Percentiles rank a stretch among this genome's conserved stretches.
Conservation (phyloP, 371 early-diverging fungal species). For the Nematocida minor region DNA sequence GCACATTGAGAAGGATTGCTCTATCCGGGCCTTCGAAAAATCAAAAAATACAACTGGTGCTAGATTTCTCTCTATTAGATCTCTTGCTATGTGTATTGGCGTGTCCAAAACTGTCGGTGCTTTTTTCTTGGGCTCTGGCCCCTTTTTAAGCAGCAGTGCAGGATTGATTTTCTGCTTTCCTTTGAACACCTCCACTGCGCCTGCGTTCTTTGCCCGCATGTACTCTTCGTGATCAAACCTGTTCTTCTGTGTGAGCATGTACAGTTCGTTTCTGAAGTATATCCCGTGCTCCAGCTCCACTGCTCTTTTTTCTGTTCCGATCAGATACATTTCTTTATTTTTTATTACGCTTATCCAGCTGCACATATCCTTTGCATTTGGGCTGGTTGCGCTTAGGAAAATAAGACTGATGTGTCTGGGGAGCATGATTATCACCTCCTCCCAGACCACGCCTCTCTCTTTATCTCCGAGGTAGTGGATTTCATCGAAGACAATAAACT, state of each 20-base stretch:
- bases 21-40: conserved; percentile 60
- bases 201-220: conserved; percentile 33
- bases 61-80: conserved; percentile 49
- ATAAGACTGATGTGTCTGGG: conserved; percentile 70
- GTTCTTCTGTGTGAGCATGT: conserved; percentile 9
- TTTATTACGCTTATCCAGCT: conserved; percentile 98
- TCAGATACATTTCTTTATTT: conserved; percentile 87
- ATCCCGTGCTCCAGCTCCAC: conserved; percentile 87
- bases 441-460: conserved; percentile 98
- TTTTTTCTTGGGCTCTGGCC: conserved; percentile 49
- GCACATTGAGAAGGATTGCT: conserved; percentile 52
- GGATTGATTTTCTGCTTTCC: neutral
- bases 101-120: conserved; percentile 42
- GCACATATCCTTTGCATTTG: conserved; percentile 94
- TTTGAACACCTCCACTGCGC: conserved; percentile 36
- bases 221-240: conserved; percentile 43
- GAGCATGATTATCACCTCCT: conserved; percentile 98
- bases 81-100: conserved; percentile 54
- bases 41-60: conserved; percentile 62
- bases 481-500: conserved; percentile 98
- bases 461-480: conserved; percentile 94
- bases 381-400: conserved; percentile 90
- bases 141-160: neutral
- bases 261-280: conserved; percentile 65
- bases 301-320: conserved; percentile 85